A percentile compares a stretch with the other conserved stretches of the same genome.
Evolutionary conservation across 305 asterid species (phyloP).

Genomic region (Striga hermonthica): DNA sequence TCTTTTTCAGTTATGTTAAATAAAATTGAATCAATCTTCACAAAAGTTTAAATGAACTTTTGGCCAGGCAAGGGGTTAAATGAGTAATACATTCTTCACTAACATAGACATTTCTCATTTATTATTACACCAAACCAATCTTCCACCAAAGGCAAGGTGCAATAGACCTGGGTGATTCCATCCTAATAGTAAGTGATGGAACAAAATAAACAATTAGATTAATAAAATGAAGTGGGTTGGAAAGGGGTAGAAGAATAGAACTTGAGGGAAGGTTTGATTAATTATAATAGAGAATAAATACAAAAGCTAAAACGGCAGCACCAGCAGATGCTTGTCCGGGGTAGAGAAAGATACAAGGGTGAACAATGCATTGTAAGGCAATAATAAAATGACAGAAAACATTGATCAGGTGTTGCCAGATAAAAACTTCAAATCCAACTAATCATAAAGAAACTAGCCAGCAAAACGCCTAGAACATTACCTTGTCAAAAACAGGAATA

Average conservation of each 20-base stretch:
- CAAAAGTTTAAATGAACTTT: constrained; percentile 4
- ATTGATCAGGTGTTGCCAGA: constrained; percentile 22
- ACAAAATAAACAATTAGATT: no score
- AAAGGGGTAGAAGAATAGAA: not conserved
- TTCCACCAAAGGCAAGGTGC: constrained; percentile 12
- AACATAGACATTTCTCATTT: constrained; percentile 4
- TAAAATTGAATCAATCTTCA: not conserved
- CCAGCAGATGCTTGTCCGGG: constrained; percentile 3
- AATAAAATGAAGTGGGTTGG: no score
- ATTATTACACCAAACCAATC: not conserved
- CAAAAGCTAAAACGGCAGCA: constrained; percentile 2
- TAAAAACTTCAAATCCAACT: constrained; percentile 6
- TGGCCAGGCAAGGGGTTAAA: not conserved
- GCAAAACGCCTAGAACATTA: constrained; percentile 32
- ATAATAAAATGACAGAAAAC: not conserved
- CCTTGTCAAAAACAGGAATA: constrained; percentile 89
- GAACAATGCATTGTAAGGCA: constrained; percentile 1
- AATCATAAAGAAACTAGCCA: constrained; percentile 14
- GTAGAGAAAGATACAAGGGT: constrained; percentile 6
- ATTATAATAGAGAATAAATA: constrained; percentile 11
- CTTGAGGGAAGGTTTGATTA: not conserved
- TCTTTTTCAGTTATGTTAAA: constrained; percentile 1
- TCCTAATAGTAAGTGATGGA: no score
- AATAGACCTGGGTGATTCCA: not conserved
- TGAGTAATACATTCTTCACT: not conserved